These are phyloP conservation scores for Ophiostoma sp. DNA, from an alignment of 2,329 filamentous ascomycete species.

Conservation along the genomic window DNA sequence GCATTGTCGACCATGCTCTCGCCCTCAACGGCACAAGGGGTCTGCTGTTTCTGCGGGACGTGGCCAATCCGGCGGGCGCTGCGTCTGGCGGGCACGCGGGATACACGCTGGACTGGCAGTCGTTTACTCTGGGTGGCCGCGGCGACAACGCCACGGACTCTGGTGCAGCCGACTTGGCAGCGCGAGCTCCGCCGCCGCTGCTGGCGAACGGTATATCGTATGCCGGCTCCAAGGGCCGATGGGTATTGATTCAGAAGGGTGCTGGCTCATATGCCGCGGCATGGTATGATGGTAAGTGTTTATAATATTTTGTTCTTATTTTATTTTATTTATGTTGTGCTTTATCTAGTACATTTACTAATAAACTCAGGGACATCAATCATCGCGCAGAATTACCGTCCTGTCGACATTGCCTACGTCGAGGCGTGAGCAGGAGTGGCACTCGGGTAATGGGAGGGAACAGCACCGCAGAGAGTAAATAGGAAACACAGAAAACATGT, in stretches of 20 bases:
- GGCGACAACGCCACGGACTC: background rate
- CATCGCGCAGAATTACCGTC: slow-evolving; percentile 34
- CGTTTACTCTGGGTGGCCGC: slow-evolving; percentile 33
- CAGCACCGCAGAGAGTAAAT: no score
- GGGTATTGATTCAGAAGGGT: slow-evolving; percentile 36
- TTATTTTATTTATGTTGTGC: background rate
- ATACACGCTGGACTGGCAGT: slow-evolving; percentile 34
- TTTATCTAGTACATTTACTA: slow-evolving; percentile 17
- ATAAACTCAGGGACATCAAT: slow-evolving; percentile 29
- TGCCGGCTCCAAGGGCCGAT: slow-evolving; percentile 28
- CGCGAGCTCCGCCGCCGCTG: background rate
- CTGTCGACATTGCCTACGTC: slow-evolving; percentile 35
- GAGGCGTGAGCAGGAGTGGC: slow-evolving; percentile 4
- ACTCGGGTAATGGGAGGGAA: background rate
- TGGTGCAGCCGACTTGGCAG: background rate
- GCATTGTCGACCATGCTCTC: slow-evolving; percentile 36
- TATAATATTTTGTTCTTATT: background rate
- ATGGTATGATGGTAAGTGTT: slow-evolving; percentile 38
- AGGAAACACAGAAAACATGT: background rate
- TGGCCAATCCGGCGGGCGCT: slow-evolving; percentile 33
- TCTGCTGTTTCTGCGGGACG: slow-evolving; percentile 34
- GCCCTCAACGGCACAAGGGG: slow-evolving; percentile 35
- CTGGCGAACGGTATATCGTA: slow-evolving; percentile 26
- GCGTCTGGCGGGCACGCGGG: slow-evolving; percentile 29
- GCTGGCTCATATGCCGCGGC: slow-evolving; percentile 33